Conservation (phyloP, 164 flowering plant species). For the Chloranthus sessilifolius region DNA sequence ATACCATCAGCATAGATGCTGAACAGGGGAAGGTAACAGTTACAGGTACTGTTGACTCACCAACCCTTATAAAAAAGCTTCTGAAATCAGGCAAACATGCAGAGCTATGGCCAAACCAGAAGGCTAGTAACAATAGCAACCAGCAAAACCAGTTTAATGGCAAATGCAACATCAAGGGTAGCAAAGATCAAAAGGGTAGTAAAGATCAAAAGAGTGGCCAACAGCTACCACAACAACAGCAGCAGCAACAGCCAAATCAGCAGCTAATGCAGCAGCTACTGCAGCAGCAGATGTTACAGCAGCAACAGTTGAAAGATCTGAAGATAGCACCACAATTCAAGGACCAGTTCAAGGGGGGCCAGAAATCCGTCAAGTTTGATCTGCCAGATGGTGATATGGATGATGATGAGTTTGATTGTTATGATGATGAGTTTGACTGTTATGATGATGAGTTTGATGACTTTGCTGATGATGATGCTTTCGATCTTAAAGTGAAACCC, state of each 20-base stretch:
- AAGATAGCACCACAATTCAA: too few species aligned
- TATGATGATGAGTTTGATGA: slow-evolving; percentile 21
- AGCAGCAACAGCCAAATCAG: too few species aligned
- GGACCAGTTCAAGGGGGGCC: slow-evolving; percentile 32
- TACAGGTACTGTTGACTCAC: slow-evolving; percentile 70
- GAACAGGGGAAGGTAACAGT: slow-evolving; percentile 88
- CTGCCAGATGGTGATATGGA: slow-evolving; percentile 35
- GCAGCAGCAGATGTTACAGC: slow-evolving; percentile 28
- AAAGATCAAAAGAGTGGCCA: slow-evolving; percentile 26
- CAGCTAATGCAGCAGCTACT: too few species aligned
- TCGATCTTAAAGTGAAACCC: too few species aligned
- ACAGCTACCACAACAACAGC: slow-evolving; percentile 23
- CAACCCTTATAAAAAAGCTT: slow-evolving; percentile 68
- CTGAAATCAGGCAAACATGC: slow-evolving; percentile 69
- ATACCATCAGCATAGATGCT: slow-evolving; percentile 53
- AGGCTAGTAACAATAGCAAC: slow-evolving; percentile 21
- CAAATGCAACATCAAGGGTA: slow-evolving; percentile 56
- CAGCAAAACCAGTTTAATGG: slow-evolving; percentile 51
- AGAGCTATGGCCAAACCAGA: slow-evolving; percentile 72
- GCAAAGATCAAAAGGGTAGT: slow-evolving; percentile 28
- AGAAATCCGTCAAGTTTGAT: slow-evolving; percentile 50
- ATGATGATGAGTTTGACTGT: slow-evolving; percentile 19
- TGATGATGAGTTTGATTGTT: slow-evolving; percentile 37
- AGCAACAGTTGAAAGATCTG: too few species aligned
- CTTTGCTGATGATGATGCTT: slow-evolving; percentile 8